phyloP scores from a whole-genome alignment of 2,329 filamentous ascomycete genomes.

The Trichoderma polysporum region DNA sequence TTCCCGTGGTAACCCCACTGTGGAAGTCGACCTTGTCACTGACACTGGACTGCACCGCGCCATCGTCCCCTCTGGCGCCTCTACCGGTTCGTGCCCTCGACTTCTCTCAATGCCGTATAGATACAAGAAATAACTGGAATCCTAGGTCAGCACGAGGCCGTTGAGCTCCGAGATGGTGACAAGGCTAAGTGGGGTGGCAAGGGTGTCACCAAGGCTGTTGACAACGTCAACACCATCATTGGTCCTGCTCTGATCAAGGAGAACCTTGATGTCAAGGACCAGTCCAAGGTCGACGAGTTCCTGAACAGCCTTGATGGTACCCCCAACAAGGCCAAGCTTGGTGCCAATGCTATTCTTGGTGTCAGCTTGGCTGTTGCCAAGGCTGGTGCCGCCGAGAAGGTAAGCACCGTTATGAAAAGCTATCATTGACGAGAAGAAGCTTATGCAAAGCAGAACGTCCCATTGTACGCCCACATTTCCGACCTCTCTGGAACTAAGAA shows the following conservation, averaged over 20 bases:
- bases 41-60: constrained; percentile 96
- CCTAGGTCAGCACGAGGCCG: constrained; percentile 82
- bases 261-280: constrained; percentile 81
- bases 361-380: constrained; percentile 83
- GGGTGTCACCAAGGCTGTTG: constrained; percentile 81
- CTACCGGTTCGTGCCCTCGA: constrained; percentile 67
- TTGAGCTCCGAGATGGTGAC: constrained; percentile 87
- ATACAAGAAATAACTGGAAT: constrained; percentile 32
- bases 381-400: constrained; percentile 86
- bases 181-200: constrained; percentile 84
- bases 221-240: constrained; percentile 81
- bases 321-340: constrained; percentile 81
- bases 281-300: constrained; percentile 80
- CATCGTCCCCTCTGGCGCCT: constrained; percentile 95
- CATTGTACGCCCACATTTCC: constrained; percentile 84
- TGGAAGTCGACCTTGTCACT: constrained; percentile 96
- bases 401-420: constrained; percentile 31
- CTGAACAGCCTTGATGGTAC: constrained; percentile 83
- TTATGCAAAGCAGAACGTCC: constrained; percentile 57
- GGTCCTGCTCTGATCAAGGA: constrained; percentile 80
- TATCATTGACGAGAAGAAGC: constrained; percentile 2
- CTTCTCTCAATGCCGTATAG: constrained; percentile 20
- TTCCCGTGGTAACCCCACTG: constrained; percentile 97
- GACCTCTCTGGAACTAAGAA: constrained; percentile 88
- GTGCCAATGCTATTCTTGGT: constrained; percentile 86